Conservation (phyloP, 2,329 filamentous ascomycete species). For the Teratosphaeriaceae sp. region DNA sequence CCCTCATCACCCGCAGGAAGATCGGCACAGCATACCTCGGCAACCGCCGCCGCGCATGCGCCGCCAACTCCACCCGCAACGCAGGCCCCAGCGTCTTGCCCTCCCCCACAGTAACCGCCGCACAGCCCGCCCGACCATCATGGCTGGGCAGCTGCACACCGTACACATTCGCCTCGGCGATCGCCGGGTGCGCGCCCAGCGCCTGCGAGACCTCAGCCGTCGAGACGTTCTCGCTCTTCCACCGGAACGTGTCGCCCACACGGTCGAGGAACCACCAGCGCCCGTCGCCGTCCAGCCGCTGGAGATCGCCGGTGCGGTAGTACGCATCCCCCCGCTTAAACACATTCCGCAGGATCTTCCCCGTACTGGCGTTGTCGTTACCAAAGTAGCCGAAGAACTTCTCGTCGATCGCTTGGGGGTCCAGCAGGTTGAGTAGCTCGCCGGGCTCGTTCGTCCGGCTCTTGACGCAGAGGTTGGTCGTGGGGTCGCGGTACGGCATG, state of each 20-base stretch:
- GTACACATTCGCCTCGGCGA: slow-evolving; percentile 80
- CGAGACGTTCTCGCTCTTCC: slow-evolving; percentile 55
- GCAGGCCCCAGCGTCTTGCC: slow-evolving; percentile 30
- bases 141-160: slow-evolving; percentile 73
- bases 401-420: slow-evolving; percentile 54
- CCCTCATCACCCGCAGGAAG: slow-evolving; percentile 63
- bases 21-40: slow-evolving; percentile 71
- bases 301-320: slow-evolving; percentile 78
- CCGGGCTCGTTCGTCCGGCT: slow-evolving; percentile 58
- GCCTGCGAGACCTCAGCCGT: slow-evolving; percentile 66
- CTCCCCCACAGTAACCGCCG: slow-evolving; percentile 53
- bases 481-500: slow-evolving; percentile 58
- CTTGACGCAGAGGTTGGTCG: slow-evolving; percentile 60
- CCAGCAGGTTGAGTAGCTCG: slow-evolving; percentile 68
- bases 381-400: slow-evolving; percentile 79
- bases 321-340: slow-evolving; percentile 70
- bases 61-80: slow-evolving; percentile 48
- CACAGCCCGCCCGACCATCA: slow-evolving; percentile 79
- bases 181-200: slow-evolving; percentile 57
- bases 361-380: slow-evolving; percentile 61
- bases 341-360: slow-evolving; percentile 69
- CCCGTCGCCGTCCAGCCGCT: slow-evolving; percentile 65
- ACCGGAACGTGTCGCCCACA: slow-evolving; percentile 70
- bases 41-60: slow-evolving; percentile 51
- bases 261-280: slow-evolving; percentile 74